Conservation (phyloP, 164 flowering plant species). For the Stephania yunnanensis region DNA sequence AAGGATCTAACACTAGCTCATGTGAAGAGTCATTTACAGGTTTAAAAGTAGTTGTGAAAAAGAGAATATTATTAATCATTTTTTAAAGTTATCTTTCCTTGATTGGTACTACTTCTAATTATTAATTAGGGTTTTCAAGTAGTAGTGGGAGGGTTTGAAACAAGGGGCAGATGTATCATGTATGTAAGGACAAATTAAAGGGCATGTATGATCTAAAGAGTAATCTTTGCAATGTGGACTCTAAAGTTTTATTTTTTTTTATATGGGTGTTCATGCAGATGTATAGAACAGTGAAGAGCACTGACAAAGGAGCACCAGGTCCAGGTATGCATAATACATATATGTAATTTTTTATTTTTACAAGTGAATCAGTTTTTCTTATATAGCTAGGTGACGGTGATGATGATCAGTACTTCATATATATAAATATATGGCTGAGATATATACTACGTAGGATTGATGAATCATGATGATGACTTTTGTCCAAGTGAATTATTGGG, state of each 20-base stretch:
- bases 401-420: not conserved
- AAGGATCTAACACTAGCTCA: conserved; percentile 94
- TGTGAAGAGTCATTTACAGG: conserved; percentile 94
- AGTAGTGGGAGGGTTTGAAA: conserved; percentile 25
- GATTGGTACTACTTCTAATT: not conserved
- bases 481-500: conserved; percentile 31
- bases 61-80: not conserved
- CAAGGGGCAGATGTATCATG: not conserved
- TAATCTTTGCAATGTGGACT: conserved; percentile 27
- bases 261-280: conserved; percentile 41
- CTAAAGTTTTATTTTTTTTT: conserved; percentile 6
- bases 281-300: conserved; percentile 76
- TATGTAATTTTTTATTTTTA: conserved; percentile 17
- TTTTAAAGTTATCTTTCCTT: not conserved
- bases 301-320: conserved; percentile 77
- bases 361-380: conserved; percentile 10
- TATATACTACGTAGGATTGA: not conserved
- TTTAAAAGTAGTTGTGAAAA: conserved; percentile 22
- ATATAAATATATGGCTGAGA: conserved; percentile 9
- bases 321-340: conserved; percentile 37
- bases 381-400: conserved; percentile 1
- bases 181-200: no score
- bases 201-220: conserved; percentile 15
- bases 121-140: conserved; percentile 20
- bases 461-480: not conserved